Base-by-base conservation (phyloP, 2,329 filamentous ascomycete genomes). In the Ophiostoma sp. region DNA sequence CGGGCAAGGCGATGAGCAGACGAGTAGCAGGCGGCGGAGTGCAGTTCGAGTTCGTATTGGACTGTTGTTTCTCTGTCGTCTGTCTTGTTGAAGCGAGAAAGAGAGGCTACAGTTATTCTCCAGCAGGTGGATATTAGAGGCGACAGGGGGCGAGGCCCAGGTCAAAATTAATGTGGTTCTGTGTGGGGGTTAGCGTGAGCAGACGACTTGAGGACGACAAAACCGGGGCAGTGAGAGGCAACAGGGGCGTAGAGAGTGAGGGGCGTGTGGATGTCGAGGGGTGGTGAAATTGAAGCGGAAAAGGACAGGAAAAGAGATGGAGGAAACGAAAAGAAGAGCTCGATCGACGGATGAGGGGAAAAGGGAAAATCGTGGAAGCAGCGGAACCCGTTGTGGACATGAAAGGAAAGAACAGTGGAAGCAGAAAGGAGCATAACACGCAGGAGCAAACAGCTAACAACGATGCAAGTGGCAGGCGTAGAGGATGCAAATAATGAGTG, bases 131-230 rank as follows among this genome's bases (percentile, higher is more conserved):
- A 64, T 57, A 72, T 50, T 63, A 57, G 73, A 72, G 70, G 55
- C 42, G 55, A 48, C 70, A 64, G 63, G 52, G 66, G 59, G 69
- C 33, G 33, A 57, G 52, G 22, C 69, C 19, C 42, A 45, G 50
- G 52, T n/a, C 42, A 50, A 52, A 39, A 31, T 64, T 74, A 77
- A 70, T 72, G 75, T 76, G 76, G 74, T 72, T 72, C 75, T 77
- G 74, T 77, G 76, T 77, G 76, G 76, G 76, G 76, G 75, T 77
- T 76, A 76, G 76, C 74, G 74, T 55, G 68, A 75, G 57, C 33
- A 66, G 31, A 39, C 17, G 64, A 69, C 25, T 39, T 8, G n/a
- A 64, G 59, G 70, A 57, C 55, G 45, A 68, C 55, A 39, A 48
- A 11, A 42, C 48, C 50, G 61, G 48, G 22, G 33, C 52, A 39